phyloP scores from a whole-genome alignment of 2,329 filamentous ascomycete species.

The Paracoccidioides lutzii region DNA sequence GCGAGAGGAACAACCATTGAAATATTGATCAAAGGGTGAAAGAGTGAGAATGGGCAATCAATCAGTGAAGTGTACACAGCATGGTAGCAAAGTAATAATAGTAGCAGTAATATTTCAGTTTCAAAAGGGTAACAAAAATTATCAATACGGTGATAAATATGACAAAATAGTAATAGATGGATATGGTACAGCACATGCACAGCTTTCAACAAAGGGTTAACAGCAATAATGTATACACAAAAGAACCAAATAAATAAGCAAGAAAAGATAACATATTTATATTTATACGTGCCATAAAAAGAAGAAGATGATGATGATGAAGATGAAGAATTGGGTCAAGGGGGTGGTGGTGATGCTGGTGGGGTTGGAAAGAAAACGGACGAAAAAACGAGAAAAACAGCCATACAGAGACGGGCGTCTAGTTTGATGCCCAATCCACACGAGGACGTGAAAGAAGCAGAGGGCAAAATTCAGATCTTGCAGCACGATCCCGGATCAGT shows the following conservation, averaged over 20 bases:
- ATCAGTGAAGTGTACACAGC: not conserved
- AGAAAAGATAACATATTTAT: not conserved
- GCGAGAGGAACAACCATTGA: not conserved
- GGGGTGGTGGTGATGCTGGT: not conserved
- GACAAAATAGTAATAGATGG: not conserved
- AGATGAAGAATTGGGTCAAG: not conserved
- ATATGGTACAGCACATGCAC: not conserved
- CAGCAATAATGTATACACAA: not conserved
- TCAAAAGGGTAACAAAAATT: not conserved
- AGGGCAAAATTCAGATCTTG: not conserved
- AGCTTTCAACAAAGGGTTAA: not conserved
- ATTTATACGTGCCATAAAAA: not conserved
- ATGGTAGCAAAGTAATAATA: not conserved
- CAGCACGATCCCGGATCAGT: not conserved
- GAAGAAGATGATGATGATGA: not conserved
- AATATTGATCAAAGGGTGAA: not conserved
- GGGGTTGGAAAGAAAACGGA: not conserved
- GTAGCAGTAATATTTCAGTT: not conserved
- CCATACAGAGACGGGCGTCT: not conserved
- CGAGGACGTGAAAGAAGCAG: not conserved
- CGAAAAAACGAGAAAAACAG: not conserved
- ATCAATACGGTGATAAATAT: not conserved
- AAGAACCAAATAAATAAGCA: not conserved
- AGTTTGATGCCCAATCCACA: constrained; percentile 5
- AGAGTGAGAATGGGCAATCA: not conserved